These are phyloP conservation scores for Apiospora pterosperma DNA, from an alignment of 2,329 filamentous ascomycete species.

Conservation along the genomic window DNA sequence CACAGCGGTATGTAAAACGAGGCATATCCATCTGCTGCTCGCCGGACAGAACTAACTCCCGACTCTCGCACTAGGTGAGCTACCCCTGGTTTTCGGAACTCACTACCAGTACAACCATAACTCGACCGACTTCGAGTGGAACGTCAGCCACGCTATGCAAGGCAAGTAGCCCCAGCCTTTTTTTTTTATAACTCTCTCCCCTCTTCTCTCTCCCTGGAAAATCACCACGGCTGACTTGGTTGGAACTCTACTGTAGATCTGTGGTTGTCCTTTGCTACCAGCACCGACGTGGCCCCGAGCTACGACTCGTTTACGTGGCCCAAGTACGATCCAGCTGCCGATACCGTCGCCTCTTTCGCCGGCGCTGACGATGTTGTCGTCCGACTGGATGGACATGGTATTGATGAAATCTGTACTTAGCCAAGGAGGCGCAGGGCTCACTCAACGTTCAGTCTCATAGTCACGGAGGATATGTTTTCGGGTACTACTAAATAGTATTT, in stretches of 20 bases:
- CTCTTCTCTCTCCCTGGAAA: neutral
- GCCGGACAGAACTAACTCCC: neutral
- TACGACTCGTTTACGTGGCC: neutral
- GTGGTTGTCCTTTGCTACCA: neutral
- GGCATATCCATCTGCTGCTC: too few species aligned
- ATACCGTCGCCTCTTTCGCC: neutral
- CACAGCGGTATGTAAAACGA: neutral
- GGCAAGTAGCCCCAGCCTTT: neutral
- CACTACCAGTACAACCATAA: slow-evolving; percentile 18
- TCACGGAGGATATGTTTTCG: neutral
- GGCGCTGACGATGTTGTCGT: neutral
- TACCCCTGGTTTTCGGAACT: slow-evolving; percentile 24
- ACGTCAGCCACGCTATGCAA: slow-evolving; percentile 6
- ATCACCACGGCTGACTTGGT: neutral
- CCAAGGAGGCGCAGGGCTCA: neutral
- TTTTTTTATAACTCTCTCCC: too few species aligned
- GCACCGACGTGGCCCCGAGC: neutral
- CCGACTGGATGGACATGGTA: neutral
- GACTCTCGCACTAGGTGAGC: slow-evolving; percentile 15
- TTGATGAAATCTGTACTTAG: neutral
- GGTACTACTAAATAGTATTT: too few species aligned
- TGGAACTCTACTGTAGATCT: neutral
- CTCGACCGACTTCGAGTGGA: slow-evolving; percentile 18
- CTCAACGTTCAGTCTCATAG: neutral
- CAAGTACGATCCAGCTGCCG: neutral